phyloP scores from a whole-genome alignment of 768 basidiomycete genomes.

The Ephemerocybe angulata region DNA sequence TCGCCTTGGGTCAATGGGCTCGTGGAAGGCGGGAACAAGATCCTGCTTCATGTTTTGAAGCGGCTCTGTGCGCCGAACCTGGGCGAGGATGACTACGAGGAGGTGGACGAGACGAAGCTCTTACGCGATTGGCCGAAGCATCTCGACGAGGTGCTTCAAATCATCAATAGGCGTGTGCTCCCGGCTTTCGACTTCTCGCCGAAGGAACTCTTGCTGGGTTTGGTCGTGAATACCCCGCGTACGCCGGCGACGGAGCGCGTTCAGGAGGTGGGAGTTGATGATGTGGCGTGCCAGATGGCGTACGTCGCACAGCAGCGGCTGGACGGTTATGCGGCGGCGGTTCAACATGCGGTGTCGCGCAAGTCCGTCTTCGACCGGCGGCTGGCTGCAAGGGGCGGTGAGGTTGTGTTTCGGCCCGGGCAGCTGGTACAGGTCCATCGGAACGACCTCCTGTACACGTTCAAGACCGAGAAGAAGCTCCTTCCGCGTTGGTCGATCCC shows the following conservation, averaged over 20 bases:
- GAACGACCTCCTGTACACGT: conserved; percentile 22
- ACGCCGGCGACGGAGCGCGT: conserved; percentile 1
- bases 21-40: too few relatives aligned
- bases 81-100: too few relatives aligned
- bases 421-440: conserved; percentile 30
- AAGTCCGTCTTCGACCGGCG: conserved; percentile 25
- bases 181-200: conserved; percentile 24
- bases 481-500: conserved; percentile 30
- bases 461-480: conserved; percentile 26
- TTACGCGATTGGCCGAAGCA: too few relatives aligned
- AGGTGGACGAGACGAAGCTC: too few relatives aligned
- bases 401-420: conserved; percentile 21
- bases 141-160: too few relatives aligned
- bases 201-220: conserved; percentile 28
- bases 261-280: not conserved
- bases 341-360: conserved; percentile 18
- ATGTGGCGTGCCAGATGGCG: conserved; percentile 20
- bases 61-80: too few relatives aligned
- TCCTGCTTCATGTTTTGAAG: too few relatives aligned
- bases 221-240: conserved; percentile 24
- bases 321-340: conserved; percentile 22
- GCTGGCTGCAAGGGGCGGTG: conserved; percentile 5
- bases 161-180: too few relatives aligned
- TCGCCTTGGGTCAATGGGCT: too few relatives aligned
- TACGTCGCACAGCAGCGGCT: conserved; percentile 28